Conservation (phyloP, 176 grass and related monocot genomes). For the Miscanthus lutarioriparius region DNA sequence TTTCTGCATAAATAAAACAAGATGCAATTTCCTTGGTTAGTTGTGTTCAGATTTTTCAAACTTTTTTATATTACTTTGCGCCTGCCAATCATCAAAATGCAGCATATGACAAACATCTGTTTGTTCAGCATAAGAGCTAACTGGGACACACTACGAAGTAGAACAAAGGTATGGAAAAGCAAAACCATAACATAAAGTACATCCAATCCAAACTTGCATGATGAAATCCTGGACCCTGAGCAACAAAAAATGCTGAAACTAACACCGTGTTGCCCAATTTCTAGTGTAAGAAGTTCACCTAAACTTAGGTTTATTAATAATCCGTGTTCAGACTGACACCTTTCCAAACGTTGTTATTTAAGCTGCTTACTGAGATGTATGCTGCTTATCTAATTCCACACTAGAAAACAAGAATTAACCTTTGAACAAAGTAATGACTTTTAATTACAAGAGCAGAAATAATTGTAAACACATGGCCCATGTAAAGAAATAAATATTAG, state of each 20-base stretch:
- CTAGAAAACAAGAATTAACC: slow-evolving; percentile 23
- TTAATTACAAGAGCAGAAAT: slow-evolving; percentile 5
- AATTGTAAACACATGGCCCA: slow-evolving; percentile 9
- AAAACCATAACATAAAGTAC: background rate
- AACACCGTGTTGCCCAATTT: background rate
- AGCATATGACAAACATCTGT: background rate
- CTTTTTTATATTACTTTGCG: background rate
- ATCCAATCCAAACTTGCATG: background rate
- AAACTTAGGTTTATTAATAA: background rate
- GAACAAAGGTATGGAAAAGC: background rate
- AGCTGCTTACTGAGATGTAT: background rate
- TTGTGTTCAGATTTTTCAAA: background rate
- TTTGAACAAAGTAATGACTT: background rate
- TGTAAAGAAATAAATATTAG: slow-evolving; percentile 17
- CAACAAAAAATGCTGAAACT: background rate
- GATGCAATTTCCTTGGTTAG: background rate
- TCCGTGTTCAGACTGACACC: background rate
- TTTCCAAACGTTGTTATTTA: background rate
- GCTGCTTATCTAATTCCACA: background rate
- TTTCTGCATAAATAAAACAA: background rate
- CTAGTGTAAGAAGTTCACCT: background rate
- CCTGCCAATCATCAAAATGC: slow-evolving; percentile 12
- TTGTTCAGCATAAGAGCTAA: background rate
- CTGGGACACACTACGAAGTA: background rate
- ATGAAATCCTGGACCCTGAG: background rate